Conservation (phyloP, 345 rosid genomes). For the Gossypium raimondii region DNA sequence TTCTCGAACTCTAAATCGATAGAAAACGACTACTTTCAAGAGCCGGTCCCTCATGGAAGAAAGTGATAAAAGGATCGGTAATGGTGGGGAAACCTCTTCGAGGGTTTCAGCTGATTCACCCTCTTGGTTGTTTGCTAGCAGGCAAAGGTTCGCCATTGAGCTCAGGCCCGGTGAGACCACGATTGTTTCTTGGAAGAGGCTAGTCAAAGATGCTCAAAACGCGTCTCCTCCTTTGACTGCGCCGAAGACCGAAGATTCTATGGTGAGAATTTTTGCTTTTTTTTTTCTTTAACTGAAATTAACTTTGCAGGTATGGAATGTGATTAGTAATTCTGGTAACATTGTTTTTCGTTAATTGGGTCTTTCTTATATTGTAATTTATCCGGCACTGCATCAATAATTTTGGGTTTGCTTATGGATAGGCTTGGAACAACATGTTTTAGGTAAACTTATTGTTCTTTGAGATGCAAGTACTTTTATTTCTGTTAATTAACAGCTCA, state of each 20-base stretch:
- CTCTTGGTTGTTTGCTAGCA: conserved; percentile 9
- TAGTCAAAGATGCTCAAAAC: conserved; percentile 24
- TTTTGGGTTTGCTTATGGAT: neutral
- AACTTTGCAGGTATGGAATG: neutral
- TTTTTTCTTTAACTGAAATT: neutral
- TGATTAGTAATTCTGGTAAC: neutral
- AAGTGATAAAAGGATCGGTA: conserved; percentile 5
- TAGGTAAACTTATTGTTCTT: neutral
- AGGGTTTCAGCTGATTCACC: conserved; percentile 13
- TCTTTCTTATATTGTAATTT: no score
- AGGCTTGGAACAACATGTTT: neutral
- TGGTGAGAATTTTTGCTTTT: neutral
- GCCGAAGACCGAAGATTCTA: neutral
- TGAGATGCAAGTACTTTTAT: neutral
- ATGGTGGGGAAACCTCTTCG: conserved; percentile 10
- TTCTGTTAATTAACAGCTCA: neutral
- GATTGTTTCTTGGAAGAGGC: conserved; percentile 37
- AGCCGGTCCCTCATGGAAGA: conserved; percentile 12
- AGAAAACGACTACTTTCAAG: neutral
- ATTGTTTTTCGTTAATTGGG: no score
- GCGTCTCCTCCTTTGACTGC: conserved; percentile 9
- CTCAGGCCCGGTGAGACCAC: conserved; percentile 38
- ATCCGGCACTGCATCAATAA: neutral
- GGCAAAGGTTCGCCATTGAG: conserved; percentile 34
- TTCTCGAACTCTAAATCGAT: neutral